phyloP scores from a whole-genome alignment of 768 basidiomycete genomes.

The Flagelloscypha sp. region DNA sequence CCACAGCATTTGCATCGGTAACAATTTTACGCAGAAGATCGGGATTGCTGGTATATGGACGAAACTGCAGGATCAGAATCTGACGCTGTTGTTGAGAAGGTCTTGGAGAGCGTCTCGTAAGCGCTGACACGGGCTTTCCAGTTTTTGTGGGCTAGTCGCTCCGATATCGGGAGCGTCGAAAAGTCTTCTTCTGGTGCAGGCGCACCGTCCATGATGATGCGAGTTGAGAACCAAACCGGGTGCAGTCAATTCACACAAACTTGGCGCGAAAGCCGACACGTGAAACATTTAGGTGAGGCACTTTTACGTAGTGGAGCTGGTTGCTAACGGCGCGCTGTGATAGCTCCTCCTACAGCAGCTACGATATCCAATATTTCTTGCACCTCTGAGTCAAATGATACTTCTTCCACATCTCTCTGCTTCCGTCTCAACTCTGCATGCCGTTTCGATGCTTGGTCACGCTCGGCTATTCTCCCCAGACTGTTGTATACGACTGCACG shows the following conservation, averaged over 20 bases:
- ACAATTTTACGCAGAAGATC: conserved; percentile 81
- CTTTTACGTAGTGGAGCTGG: no score
- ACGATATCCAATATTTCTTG: conserved; percentile 51
- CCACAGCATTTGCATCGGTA: conserved; percentile 89
- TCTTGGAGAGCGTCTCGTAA: conserved; percentile 81
- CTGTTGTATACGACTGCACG: conserved; percentile 68
- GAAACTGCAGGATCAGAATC: conserved; percentile 93
- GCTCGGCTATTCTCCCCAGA: conserved; percentile 42
- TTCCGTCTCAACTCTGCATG: conserved; percentile 38
- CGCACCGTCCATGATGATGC: conserved; percentile 70
- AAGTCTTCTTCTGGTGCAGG: conserved; percentile 95
- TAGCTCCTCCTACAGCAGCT: conserved; percentile 45
- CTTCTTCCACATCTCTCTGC: conserved; percentile 32
- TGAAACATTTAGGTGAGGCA: conserved; percentile 4
- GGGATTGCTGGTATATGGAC: conserved; percentile 72
- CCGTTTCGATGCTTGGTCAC: conserved; percentile 46
- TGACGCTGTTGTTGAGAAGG: conserved; percentile 81
- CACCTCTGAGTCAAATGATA: conserved; percentile 43
- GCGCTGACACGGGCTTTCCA: conserved; percentile 97
- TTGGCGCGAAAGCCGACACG: conserved; percentile 7
- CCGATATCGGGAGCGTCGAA: conserved; percentile 63
- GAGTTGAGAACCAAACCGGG: conserved; percentile 13
- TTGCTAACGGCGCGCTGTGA: conserved; percentile 35
- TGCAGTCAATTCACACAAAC: conserved; percentile 7
- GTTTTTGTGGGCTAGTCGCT: conserved; percentile 88